phyloP scores from a whole-genome alignment of 805 yeast genomes.

The Blastobotrys mokoenaii region DNA sequence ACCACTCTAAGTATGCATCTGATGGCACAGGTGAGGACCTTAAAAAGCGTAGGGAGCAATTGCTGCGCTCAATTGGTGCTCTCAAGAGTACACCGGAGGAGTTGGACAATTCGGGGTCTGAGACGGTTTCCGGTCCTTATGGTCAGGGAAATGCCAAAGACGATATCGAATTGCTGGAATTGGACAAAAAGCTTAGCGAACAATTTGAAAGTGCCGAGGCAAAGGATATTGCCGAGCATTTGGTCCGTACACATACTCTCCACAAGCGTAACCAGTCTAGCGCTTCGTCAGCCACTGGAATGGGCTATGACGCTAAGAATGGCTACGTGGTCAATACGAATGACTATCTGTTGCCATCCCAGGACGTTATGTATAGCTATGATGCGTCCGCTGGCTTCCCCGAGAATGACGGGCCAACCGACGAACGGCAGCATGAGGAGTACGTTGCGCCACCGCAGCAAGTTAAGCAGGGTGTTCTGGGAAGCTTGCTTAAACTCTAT shows the following conservation, averaged over 20 bases:
- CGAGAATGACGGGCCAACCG: conserved; percentile 18
- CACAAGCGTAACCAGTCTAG: background rate
- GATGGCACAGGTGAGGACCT: background rate
- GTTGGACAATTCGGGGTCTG: too few species aligned
- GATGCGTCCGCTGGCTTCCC: conserved; percentile 11
- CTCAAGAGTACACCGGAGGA: conserved; percentile 1
- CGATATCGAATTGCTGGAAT: conserved; percentile 19
- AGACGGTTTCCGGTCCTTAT: too few species aligned
- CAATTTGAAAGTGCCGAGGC: conserved; percentile 3
- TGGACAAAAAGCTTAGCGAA: conserved; percentile 15
- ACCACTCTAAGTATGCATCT: background rate
- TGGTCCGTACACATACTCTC: conserved; percentile 5
- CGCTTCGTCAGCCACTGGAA: background rate
- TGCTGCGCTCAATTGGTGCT: background rate
- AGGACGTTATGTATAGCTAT: conserved; percentile 2
- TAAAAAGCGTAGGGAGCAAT: background rate
- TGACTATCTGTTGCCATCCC: background rate
- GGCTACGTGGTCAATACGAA: background rate
- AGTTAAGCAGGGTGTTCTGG: conserved; percentile 80
- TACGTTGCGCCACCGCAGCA: conserved; percentile 52
- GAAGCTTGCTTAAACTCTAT: conserved; percentile 66
- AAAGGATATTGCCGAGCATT: conserved; percentile 1
- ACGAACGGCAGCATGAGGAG: conserved; percentile 26
- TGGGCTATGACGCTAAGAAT: background rate
- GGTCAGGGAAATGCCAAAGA: conserved; percentile 2